Conservation (phyloP, 2,329 filamentous ascomycete genomes). For the Colletotrichum agaves region DNA sequence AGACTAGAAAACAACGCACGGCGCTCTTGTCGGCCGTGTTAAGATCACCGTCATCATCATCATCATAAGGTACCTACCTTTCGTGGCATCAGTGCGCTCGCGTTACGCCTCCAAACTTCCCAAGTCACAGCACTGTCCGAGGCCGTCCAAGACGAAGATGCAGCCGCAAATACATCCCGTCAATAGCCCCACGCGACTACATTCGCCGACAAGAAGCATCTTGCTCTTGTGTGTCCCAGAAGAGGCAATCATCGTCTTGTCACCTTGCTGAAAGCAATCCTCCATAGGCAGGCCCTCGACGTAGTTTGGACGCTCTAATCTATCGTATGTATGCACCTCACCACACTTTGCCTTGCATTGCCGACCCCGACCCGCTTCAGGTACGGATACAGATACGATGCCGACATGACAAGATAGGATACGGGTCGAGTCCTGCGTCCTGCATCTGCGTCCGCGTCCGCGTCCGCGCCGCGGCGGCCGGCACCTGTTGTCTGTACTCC, state of each 20-base stretch:
- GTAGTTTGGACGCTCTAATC: neutral
- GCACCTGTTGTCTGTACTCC: constrained; percentile 22
- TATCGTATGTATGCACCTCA: constrained; percentile 11
- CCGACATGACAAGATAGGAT: neutral
- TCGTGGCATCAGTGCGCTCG: constrained; percentile 31
- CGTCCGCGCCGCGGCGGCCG: constrained; percentile 20
- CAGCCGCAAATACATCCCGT: neutral
- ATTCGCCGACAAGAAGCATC: too few species aligned
- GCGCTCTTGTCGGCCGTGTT: constrained; percentile 9
- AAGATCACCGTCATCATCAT: neutral
- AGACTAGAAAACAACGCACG: constrained; percentile 14
- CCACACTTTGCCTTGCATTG: constrained; percentile 17
- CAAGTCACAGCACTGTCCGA: constrained; percentile 37
- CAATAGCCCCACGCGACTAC: neutral
- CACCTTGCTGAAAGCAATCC: too few species aligned
- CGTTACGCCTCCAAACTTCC: constrained; percentile 29
- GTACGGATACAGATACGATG: constrained; percentile 12
- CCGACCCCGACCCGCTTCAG: constrained; percentile 8
- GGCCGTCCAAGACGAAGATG: constrained; percentile 25
- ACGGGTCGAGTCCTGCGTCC: constrained; percentile 25
- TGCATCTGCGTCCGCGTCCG: constrained; percentile 22
- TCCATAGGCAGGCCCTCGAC: too few species aligned
- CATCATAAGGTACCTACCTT: too few species aligned
- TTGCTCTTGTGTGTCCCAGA: too few species aligned
- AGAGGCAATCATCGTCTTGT: too few species aligned